Evolutionary conservation across 2,329 filamentous ascomycete species (phyloP), one percentile per base, ranked within the genome.

Genomic region (Beauveria sp.): DNA sequence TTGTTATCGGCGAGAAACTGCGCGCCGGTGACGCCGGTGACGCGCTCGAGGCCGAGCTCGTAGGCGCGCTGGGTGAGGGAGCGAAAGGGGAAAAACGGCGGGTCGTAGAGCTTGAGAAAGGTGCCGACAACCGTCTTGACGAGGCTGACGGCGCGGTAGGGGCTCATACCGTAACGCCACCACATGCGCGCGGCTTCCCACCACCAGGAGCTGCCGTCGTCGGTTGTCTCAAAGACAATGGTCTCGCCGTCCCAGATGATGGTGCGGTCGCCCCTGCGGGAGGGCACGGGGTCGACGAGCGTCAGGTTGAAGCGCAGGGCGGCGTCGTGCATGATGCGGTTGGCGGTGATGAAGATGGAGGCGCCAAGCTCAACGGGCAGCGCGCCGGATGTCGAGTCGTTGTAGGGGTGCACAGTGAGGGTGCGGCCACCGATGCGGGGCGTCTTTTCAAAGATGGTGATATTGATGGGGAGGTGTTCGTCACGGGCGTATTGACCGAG

Each of bases 281-380:
- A 71, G 38, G 75, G 73, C 20, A 78, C 76, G 1, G 73, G 74
- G 10, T 74, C 75, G n/a, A 72, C 75, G 2, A 85, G 75, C 0
- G 78, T 75, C 3, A 99, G 84, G n/a, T 84, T 84, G 70, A 96
- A 92, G 16, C 84, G 80, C 38, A 82, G 75, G 8, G 84, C 86
- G 1, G 92, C 89, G 60, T 89, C 86, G 67, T 87, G 84, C 45
- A 99, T 81, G 68, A 96, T 96, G 45, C 86, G 79, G 70, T 98
- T 99, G 49, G 89, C 83, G 54, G 88, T 73, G 50, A 98, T 90
- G 71, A 98, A 99, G 67, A 98, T 96, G 64, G 89, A 93, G 12
- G 90, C 95, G 18, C 95, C 95, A 1, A 98, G 79, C 73, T 99
- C 95, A 42, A 96, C 83, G 1, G 89, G 88, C 3, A 5, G 88